Evolutionary conservation across 2,329 filamentous ascomycete species (phyloP).

Genomic region (Orbilia quercus): DNA sequence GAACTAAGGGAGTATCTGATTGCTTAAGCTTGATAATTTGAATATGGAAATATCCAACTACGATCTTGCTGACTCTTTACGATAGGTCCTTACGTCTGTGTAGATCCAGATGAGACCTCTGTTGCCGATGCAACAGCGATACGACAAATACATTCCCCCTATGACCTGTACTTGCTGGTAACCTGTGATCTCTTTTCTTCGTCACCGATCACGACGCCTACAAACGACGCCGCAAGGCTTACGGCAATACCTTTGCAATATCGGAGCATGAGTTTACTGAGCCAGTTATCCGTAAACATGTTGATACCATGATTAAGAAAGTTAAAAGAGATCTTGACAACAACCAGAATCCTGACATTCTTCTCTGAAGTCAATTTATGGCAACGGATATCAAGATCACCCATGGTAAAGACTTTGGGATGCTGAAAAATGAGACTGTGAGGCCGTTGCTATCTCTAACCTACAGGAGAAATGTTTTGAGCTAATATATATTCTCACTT

Average conservation of each 20-base stretch:
- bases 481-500: no score
- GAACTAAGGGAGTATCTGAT: no score
- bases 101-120: constrained; percentile 9
- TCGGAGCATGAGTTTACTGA: neutral
- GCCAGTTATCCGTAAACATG: constrained; percentile 8
- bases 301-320: constrained; percentile 1
- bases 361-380: constrained; percentile 9
- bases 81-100: constrained; percentile 12
- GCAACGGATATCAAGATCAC: constrained; percentile 10
- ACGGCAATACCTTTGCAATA: constrained; percentile 7
- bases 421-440: constrained; percentile 22
- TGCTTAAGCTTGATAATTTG: no score
- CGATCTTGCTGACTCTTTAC: no score
- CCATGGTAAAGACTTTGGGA: constrained; percentile 14
- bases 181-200: neutral
- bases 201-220: constrained; percentile 4
- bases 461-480: no score
- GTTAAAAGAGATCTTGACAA: neutral
- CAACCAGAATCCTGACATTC: neutral
- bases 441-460: neutral
- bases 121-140: neutral
- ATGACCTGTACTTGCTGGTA: neutral
- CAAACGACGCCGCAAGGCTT: constrained; percentile 8
- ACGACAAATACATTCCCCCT: neutral
- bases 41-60: no score